phyloP scores from a whole-genome alignment of 2,329 filamentous ascomycete genomes.

The Neophaeococcomyces mojaviensis region DNA sequence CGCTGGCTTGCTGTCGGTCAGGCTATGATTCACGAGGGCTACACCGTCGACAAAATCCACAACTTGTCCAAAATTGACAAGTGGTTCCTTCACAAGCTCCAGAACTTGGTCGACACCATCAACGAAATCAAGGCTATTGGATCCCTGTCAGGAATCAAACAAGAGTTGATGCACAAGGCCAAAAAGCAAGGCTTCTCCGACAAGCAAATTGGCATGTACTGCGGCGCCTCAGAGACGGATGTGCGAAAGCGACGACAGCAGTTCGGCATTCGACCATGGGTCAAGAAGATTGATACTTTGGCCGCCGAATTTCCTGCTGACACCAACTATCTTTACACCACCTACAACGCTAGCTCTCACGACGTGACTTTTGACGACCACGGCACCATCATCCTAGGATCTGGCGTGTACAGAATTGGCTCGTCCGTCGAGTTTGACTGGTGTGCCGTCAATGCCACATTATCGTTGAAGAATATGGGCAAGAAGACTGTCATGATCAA shows the following conservation, averaged over 20 bases:
- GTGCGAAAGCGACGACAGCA: conserved; percentile 76
- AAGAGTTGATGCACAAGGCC: conserved; percentile 78
- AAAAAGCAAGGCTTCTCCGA: conserved; percentile 99
- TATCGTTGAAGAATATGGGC: conserved; percentile 74
- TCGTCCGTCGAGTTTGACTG: conserved; percentile 98
- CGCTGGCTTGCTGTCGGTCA: conserved; percentile 96
- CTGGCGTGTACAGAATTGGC: conserved; percentile 94
- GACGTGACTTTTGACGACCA: conserved; percentile 92
- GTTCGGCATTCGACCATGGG: conserved; percentile 88
- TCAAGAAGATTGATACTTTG: conserved; percentile 97
- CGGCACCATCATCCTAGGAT: conserved; percentile 80
- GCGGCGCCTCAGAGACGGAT: conserved; percentile 79
- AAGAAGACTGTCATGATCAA: conserved; percentile 99
- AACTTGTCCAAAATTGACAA: conserved; percentile 98
- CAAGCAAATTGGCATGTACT: conserved; percentile 81
- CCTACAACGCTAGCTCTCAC: conserved; percentile 91
- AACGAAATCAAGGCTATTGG: conserved; percentile 78
- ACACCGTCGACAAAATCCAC: conserved; percentile 84
- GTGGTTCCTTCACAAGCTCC: conserved; percentile 97
- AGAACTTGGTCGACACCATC: conserved; percentile 91
- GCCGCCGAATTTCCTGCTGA: conserved; percentile 93
- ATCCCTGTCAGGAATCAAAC: conserved; percentile 74
- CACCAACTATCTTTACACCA: conserved; percentile 95
- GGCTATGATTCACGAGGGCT: conserved; percentile 95
- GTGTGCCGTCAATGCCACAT: conserved; percentile 87